Base-by-base conservation (phyloP, 2,329 filamentous ascomycete genomes). In the Diaporthe sp. region DNA sequence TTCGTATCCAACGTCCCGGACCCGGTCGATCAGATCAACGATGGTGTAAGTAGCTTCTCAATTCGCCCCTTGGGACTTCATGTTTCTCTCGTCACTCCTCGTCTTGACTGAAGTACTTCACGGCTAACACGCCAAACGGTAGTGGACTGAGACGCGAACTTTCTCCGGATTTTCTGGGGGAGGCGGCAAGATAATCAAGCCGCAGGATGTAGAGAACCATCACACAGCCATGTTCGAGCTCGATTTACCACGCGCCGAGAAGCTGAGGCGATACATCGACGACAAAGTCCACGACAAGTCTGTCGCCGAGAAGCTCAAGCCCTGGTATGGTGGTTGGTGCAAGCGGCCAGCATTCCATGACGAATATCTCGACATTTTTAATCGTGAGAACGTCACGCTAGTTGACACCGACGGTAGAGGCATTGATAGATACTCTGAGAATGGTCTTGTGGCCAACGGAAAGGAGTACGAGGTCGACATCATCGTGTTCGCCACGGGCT, bases 301-400 rank as follows among this genome's bases (percentile, higher is more conserved):
- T 12, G 17, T 70, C 9, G 67, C 67, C 4, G 67, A 53, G 15
- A 70, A 70, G 10, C 67, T 70, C 15, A 70, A 70, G 19, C 67
- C 67, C 9, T 57, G 67, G 67, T 57, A 70, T 19, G 67, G 49
- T 44, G 46, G 67, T 13, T 70, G 46, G 31, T 70, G 67, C 39
- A 70, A 57, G 46, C 67, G 67, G 34, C 67, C 67, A 9, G 13
- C 49, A 19, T 70, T 70, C 10, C 67, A 70, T 12, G 46, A 70
- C 39, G 17, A 70, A 22, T 70, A 70, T 13, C 61, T 65, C 9
- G 42, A 46, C 28, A 65, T 28, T 3, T 65, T 65, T 42, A 65
- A 65, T 10, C 42, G 9, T 2, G 42, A 65, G 1, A 65, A 65
- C 9, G 61, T 65, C 42, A 65, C 61, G 39, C 42, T 65, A 19